Evolutionary conservation across 2,329 filamentous ascomycete genomes (phyloP).

Genomic region (Chaetoscypha palmicola): DNA sequence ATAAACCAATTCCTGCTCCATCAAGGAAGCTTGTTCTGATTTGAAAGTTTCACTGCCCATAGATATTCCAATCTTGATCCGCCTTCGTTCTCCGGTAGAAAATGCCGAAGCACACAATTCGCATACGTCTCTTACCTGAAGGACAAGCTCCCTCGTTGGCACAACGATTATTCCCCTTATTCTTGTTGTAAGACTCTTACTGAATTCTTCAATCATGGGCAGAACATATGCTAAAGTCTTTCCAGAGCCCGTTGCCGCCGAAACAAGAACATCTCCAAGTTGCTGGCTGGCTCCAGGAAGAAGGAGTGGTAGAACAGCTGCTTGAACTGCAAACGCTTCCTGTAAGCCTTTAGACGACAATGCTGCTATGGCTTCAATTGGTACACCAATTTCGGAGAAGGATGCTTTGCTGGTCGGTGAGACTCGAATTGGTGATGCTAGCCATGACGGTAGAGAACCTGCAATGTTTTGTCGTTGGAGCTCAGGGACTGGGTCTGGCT

Average conservation of each 20-base stretch:
- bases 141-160: conserved; percentile 83
- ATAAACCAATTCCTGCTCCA: conserved; percentile 60
- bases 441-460: conserved; percentile 73
- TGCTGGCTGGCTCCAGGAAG: conserved; percentile 55
- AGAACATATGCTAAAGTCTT: conserved; percentile 91
- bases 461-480: conserved; percentile 57
- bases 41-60: conserved; percentile 72
- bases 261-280: conserved; percentile 76
- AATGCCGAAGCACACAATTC: conserved; percentile 64
- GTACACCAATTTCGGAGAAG: conserved; percentile 60
- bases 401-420: conserved; percentile 50
- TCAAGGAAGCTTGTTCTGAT: conserved; percentile 53
- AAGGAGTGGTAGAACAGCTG: conserved; percentile 72
- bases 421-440: conserved; percentile 67
- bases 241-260: conserved; percentile 89
- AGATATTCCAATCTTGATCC: conserved; percentile 72
- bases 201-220: conserved; percentile 73
- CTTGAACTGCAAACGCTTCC: conserved; percentile 72
- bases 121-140: conserved; percentile 73
- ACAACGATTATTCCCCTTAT: conserved; percentile 79
- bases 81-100: conserved; percentile 49
- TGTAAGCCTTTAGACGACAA: conserved; percentile 63
- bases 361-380: conserved; percentile 49
- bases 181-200: conserved; percentile 54
- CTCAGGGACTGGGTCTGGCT: conserved; percentile 58